Conservation (phyloP, 75 land plant species). For the Chamaecyparis obtusa region DNA sequence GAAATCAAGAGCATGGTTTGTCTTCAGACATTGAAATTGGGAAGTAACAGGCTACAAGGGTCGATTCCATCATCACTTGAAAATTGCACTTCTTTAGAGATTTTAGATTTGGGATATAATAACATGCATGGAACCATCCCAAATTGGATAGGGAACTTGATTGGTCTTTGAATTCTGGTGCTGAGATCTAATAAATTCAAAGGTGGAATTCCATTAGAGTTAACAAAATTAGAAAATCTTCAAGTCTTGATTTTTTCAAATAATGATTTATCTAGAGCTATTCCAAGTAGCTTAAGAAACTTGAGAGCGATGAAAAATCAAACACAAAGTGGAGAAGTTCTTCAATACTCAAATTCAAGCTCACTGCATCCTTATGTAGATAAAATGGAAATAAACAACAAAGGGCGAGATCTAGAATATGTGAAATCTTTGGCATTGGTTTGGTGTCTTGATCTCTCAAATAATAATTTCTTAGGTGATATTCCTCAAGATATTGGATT, state of each 20-base stretch:
- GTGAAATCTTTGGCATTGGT: not conserved
- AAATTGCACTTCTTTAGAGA: too few relatives aligned
- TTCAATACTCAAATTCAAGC: too few relatives aligned
- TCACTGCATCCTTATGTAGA: not conserved
- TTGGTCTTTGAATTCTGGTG: not conserved
- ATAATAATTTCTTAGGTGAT: slow-evolving; percentile 20
- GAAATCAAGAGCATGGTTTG: too few relatives aligned
- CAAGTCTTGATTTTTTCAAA: not conserved
- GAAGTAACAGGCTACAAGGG: too few relatives aligned
- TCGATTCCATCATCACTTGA: too few relatives aligned
- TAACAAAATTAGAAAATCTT: not conserved
- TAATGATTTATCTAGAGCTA: not conserved
- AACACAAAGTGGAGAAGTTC: not conserved
- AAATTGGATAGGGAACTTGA: not conserved
- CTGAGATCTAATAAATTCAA: not conserved
- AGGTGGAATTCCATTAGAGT: not conserved
- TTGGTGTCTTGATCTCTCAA: slow-evolving; percentile 20
- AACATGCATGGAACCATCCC: not conserved
- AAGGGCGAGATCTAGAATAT: not conserved
- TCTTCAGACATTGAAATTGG: too few relatives aligned
- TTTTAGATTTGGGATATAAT: too few relatives aligned
- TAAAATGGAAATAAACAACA: not conserved
- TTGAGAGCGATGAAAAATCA: not conserved
- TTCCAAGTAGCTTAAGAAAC: not conserved
- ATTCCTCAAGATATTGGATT: slow-evolving; percentile 19